Conservation (phyloP, 2,329 filamentous ascomycete species). For the Colletotrichum gloeosporioides region DNA sequence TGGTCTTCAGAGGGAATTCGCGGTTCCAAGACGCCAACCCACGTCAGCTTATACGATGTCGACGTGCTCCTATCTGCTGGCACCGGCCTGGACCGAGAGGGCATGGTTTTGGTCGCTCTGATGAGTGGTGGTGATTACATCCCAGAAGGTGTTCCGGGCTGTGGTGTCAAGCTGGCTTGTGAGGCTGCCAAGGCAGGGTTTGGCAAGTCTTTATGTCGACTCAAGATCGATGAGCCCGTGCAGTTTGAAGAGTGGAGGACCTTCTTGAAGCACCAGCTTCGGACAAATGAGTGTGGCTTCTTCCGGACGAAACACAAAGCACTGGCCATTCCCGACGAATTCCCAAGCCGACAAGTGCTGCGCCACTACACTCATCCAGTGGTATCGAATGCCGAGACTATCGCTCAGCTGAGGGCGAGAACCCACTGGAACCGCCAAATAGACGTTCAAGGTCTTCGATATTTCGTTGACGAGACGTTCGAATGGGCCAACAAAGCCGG, state of each 20-base stretch:
- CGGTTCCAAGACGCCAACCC: conserved; percentile 75
- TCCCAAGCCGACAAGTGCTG: conserved; percentile 80
- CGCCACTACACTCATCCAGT: conserved; percentile 88
- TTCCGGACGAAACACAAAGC: conserved; percentile 80
- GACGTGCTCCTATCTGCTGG: conserved; percentile 44
- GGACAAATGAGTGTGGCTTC: conserved; percentile 81
- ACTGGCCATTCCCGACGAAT: conserved; percentile 77
- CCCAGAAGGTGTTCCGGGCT: conserved; percentile 84
- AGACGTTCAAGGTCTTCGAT: conserved; percentile 70
- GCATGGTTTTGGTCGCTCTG: conserved; percentile 91
- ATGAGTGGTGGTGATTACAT: conserved; percentile 97
- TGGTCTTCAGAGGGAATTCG: conserved; percentile 77
- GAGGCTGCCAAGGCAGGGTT: conserved; percentile 91
- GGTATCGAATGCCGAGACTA: conserved; percentile 67
- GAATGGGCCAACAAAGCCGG: conserved; percentile 83
- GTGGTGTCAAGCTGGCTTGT: conserved; percentile 86
- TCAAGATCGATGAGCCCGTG: conserved; percentile 63
- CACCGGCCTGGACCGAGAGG: conserved; percentile 76
- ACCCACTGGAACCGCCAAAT: conserved; percentile 69
- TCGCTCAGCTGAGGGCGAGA: conserved; percentile 58
- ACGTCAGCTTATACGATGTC: conserved; percentile 82
- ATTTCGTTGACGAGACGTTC: conserved; percentile 80
- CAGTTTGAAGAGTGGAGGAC: conserved; percentile 75
- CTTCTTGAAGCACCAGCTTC: conserved; percentile 74
- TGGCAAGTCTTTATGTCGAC: conserved; percentile 73